Evolutionary conservation across 805 yeast genomes (phyloP), one percentile per base, ranked within the genome.

Genomic region (Kazachstania psychrophila): DNA sequence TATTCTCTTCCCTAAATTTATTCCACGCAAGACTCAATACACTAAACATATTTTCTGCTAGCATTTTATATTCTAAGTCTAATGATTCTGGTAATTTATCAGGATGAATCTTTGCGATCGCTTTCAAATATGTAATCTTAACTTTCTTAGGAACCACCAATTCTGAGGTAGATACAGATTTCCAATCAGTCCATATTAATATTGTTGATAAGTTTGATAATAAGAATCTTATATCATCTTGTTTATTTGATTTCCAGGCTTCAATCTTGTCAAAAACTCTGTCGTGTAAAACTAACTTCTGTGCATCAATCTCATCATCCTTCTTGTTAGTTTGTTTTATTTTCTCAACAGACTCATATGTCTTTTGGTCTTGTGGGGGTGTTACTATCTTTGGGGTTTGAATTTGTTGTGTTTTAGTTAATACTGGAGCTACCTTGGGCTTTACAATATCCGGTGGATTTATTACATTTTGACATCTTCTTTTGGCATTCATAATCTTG

Each of bases 21-120:
- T 85, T 96, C 97, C 99, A 92, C 2, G 96, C 87, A 47, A 76
- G 72, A 58, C 87, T 89, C 43, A 92, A 64, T 0, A 77, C 69
- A 27, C 87, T 81, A 54, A 92, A 92, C 0, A 89, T 89, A 17
- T 76, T 77, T 48, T 88, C 89, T 12, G 96, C 92, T 31, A 89
- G 68, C 79, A 89, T 72, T 54, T 80, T 79, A 39, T 75, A 73
- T 49, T 86, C 94, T 5, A 77, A 64, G 6, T 77, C 64, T 20
- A 52, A 34, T 2, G 79, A 73, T 16, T 61, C 58, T n/a, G 61
- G 53, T 17, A 88, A 64, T 57, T 92, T 92, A 58, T 92, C 99
- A 0, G 89, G 77, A 58, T 88, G 92, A 2, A 95, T 94, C 34
- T 76, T 72, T 0, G 96, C 79, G 47, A 92, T 85, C 4, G 96